Conservation (phyloP, 2,329 filamentous ascomycete species). For the Colletotrichum gigasporum region DNA sequence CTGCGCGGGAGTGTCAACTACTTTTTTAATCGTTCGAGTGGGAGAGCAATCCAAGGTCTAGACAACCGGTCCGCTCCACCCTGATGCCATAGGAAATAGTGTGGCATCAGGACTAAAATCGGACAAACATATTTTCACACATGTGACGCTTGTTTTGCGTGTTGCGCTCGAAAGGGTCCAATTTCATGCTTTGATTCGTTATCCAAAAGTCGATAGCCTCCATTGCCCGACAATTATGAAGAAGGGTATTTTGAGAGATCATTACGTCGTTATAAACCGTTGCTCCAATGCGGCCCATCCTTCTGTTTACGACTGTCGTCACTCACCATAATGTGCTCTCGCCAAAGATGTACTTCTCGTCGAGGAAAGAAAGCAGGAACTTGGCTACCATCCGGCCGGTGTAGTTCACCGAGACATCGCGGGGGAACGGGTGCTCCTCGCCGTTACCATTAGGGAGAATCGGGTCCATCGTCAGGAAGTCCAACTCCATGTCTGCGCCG, state of each 20-base stretch:
- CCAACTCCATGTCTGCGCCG: slow-evolving; percentile 48
- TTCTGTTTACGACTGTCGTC: not conserved
- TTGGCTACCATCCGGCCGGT: slow-evolving; percentile 61
- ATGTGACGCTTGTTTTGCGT: not conserved
- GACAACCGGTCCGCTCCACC: slow-evolving; percentile 75
- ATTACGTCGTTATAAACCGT: not conserved
- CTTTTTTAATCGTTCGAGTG: slow-evolving; percentile 62
- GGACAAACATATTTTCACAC: slow-evolving; percentile 60
- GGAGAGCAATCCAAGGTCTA: slow-evolving; percentile 72
- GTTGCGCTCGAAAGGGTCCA: no score
- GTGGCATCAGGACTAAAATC: slow-evolving; percentile 71
- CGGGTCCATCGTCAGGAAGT: slow-evolving; percentile 56
- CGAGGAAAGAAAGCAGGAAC: slow-evolving; percentile 64
- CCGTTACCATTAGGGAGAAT: slow-evolving; percentile 50
- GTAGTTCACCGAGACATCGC: slow-evolving; percentile 60
- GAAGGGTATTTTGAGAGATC: not conserved
- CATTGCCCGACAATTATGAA: no score
- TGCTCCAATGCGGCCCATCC: not conserved
- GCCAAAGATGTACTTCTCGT: slow-evolving; percentile 59
- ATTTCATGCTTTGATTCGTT: no score
- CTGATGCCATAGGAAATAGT: slow-evolving; percentile 66
- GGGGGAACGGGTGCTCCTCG: slow-evolving; percentile 56
- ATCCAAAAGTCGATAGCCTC: no score
- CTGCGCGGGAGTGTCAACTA: slow-evolving; percentile 70
- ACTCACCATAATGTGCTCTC: not conserved